Evolutionary conservation across 768 basidiomycete species (phyloP).

Genomic region (Leccinum longicurvipes): DNA sequence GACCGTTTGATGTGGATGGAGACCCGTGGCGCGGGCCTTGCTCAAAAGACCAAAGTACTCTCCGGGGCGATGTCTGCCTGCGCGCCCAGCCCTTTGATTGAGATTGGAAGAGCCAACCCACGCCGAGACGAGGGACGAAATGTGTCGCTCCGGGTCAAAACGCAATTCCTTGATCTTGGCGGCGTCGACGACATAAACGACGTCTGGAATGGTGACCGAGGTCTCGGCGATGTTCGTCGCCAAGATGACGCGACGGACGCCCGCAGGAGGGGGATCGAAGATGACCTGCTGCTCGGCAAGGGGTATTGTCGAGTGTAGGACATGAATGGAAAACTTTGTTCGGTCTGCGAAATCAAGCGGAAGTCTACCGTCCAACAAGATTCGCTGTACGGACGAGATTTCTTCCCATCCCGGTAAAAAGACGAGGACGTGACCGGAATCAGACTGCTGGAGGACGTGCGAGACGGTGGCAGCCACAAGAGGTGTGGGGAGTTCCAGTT

Average conservation of each 20-base stretch:
- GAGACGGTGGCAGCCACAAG: slow-evolving; percentile 79
- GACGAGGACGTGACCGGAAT: slow-evolving; percentile 84
- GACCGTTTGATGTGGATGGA: slow-evolving; percentile 82
- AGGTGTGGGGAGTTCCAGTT: slow-evolving; percentile 75
- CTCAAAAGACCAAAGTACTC: slow-evolving; percentile 88
- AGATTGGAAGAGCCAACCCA: slow-evolving; percentile 91
- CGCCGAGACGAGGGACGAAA: slow-evolving; percentile 84
- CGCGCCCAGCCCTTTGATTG: slow-evolving; percentile 88
- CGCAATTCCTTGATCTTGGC: slow-evolving; percentile 85
- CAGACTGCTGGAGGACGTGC: slow-evolving; percentile 67
- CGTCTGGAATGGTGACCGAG: slow-evolving; percentile 91
- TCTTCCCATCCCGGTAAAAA: slow-evolving; percentile 96
- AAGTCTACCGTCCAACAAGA: slow-evolving; percentile 50
- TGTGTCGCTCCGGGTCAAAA: slow-evolving; percentile 85
- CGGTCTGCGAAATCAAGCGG: slow-evolving; percentile 61
- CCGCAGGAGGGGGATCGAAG: slow-evolving; percentile 75
- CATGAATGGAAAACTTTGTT: slow-evolving; percentile 62
- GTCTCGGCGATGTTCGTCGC: slow-evolving; percentile 97
- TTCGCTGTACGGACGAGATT: slow-evolving; percentile 67
- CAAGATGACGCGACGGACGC: slow-evolving; percentile 84
- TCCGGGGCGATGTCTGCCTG: slow-evolving; percentile 86
- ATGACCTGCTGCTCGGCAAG: slow-evolving; percentile 85
- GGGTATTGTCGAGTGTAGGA: slow-evolving; percentile 88
- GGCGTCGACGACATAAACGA: slow-evolving; percentile 90
- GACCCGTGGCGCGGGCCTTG: slow-evolving; percentile 50